Evolutionary conservation across 345 rosid genomes (phyloP).

Genomic region (Barbarea vulgaris): DNA sequence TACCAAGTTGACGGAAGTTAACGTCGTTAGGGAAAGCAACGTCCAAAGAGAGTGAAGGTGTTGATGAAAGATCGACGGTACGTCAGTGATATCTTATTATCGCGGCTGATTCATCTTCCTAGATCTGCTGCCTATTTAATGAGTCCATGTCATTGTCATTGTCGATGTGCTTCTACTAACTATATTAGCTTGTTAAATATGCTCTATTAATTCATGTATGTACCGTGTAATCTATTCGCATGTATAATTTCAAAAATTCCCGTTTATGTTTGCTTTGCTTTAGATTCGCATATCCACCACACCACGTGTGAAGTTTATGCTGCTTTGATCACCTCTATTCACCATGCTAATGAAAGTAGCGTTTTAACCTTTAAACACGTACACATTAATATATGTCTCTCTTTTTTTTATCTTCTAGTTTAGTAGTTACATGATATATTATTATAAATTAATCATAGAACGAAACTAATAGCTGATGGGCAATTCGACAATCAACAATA

Average conservation of each 20-base stretch:
- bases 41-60: conserved; percentile 11
- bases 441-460: neutral
- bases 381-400: neutral
- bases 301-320: neutral
- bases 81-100: conserved; percentile 27
- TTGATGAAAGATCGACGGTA: conserved; percentile 13
- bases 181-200: neutral
- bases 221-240: neutral
- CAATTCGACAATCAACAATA: conserved; percentile 4
- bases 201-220: neutral
- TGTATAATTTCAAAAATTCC: neutral
- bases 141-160: neutral
- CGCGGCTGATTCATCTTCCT: conserved; percentile 22
- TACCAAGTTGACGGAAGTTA: conserved; percentile 34
- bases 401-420: neutral
- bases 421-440: neutral
- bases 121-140: neutral
- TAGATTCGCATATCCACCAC: neutral
- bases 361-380: conserved; percentile 21
- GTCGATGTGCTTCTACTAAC: neutral
- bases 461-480: conserved; percentile 8
- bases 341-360: neutral
- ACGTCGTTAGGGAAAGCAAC: conserved; percentile 36
- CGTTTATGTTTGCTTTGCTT: neutral
- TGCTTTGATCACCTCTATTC: neutral